Evolutionary conservation across 768 basidiomycete genomes (phyloP), one percentile per base, ranked within the genome.

Genomic region (Naganishia vishniacii): DNA sequence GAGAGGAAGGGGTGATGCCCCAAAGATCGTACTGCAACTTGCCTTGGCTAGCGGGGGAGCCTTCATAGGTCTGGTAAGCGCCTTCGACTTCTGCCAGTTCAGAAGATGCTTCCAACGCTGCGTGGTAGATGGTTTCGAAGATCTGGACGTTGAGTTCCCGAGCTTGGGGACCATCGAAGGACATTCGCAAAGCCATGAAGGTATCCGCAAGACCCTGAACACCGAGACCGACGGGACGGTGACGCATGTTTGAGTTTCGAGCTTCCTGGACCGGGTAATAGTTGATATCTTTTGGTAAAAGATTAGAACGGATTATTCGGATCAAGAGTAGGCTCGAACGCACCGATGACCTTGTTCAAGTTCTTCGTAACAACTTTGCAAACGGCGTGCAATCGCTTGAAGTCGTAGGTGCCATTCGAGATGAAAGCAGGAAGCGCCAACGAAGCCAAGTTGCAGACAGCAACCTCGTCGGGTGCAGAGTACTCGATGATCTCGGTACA

Each of bases 401-500:
- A 99, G 81, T 99, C 87, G 79, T 93, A 99, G 60, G 80, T 79
- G 48, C 86, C 88, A 66, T 86, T 83, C 64, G 81, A 81, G 78
- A 99, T 85, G 81, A 88, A 99, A 20, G 89, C 85, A 4, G 95
- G 94, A 1, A 98, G 85, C 2, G 95, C 91, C 68, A 99, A 83
- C 12, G 95, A 99, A 7, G 95, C 95, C 58, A 99, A 85, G 78
- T 98, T 99, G 83, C 95, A 99, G 32, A 98, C 95, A 40, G 95
- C 95, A 40, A 87, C 90, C 78, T 98, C 95, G 61, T 98, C 95
- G 0, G 95, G 91, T 12, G 94, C 83, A 47, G 91, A 94, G 81
- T 97, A 98, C 78, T 99, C 89, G 77, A 99, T 88, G 76, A 99
- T 98, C 78, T 98, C 95, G 4, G 94, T 98, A 82, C 95, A 99